Percentiles rank a stretch among this genome's conserved stretches.
These are phyloP conservation scores for Tanacetum coccineum DNA, from an alignment of 129 eudicot species.

Conservation along the genomic window DNA sequence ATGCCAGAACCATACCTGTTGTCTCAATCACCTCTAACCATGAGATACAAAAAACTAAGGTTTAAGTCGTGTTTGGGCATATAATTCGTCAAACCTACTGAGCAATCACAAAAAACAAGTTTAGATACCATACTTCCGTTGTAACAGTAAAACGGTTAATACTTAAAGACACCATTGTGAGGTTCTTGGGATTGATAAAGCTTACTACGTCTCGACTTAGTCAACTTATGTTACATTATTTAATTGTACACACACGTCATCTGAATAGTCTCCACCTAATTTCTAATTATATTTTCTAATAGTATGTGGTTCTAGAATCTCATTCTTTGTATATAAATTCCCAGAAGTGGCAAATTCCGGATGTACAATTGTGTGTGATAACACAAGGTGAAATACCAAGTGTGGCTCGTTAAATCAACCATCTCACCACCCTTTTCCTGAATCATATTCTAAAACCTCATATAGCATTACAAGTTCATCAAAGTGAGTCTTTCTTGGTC, in stretches of 20 bases:
- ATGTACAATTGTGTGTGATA: conserved; percentile 6
- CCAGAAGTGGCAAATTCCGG: conserved; percentile 23
- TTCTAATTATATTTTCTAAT: background rate
- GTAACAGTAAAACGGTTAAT: background rate
- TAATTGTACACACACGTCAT: conserved; percentile 13
- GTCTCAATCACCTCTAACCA: background rate
- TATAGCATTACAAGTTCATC: conserved; percentile 1
- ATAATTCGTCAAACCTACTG: background rate
- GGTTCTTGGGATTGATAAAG: background rate
- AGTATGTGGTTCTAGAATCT: conserved; percentile 18
- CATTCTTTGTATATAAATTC: conserved; percentile 24
- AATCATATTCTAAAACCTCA: conserved; percentile 20
- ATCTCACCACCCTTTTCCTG: conserved; percentile 11
- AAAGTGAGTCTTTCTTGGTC: conserved; percentile 8
- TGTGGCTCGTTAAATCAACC: background rate
- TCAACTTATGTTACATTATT: conserved; percentile 26
- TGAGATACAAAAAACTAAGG: background rate
- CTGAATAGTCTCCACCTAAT: background rate
- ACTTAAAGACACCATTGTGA: background rate
- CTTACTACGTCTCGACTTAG: conserved; percentile 7
- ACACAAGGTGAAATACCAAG: conserved; percentile 6
- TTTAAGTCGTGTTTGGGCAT: background rate
- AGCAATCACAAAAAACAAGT: background rate
- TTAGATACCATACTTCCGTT: background rate
- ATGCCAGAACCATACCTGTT: background rate